Conservation (phyloP, 257 asterid species). For the Ehretia macrophylla region DNA sequence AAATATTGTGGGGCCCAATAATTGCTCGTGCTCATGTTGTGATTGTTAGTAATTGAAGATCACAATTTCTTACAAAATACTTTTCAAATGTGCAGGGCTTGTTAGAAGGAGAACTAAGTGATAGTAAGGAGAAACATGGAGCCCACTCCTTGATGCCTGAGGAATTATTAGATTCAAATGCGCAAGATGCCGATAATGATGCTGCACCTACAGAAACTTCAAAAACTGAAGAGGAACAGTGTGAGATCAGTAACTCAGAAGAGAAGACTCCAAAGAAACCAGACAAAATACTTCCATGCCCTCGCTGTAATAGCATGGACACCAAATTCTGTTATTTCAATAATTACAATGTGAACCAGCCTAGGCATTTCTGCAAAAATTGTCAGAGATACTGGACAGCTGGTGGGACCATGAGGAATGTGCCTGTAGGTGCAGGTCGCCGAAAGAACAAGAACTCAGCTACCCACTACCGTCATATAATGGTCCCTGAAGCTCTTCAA, state of each 20-base stretch:
- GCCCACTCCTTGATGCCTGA: slow-evolving; percentile 25
- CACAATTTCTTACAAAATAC: neutral
- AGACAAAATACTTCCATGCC: slow-evolving; percentile 86
- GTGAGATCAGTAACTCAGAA: slow-evolving; percentile 47
- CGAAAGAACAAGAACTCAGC: slow-evolving; percentile 72
- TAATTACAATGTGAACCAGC: slow-evolving; percentile 93
- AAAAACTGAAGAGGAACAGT: slow-evolving; percentile 43
- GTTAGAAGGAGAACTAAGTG: slow-evolving; percentile 23
- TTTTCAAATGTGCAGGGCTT: slow-evolving; percentile 32
- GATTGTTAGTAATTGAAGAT: no score
- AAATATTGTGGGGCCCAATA: no score
- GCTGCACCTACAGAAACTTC: slow-evolving; percentile 29
- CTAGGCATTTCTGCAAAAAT: slow-evolving; percentile 92
- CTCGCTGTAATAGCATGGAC: slow-evolving; percentile 98
- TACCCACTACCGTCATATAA: slow-evolving; percentile 51
- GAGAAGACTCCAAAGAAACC: slow-evolving; percentile 78
- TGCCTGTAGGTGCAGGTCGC: slow-evolving; percentile 97
- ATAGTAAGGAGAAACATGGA: slow-evolving; percentile 27
- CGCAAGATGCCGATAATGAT: slow-evolving; percentile 31
- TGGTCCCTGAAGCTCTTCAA: slow-evolving; percentile 44
- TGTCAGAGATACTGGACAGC: slow-evolving; percentile 99
- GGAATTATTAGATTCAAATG: slow-evolving; percentile 16
- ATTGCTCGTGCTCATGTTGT: no score
- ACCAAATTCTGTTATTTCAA: slow-evolving; percentile 94
- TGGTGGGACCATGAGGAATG: slow-evolving; percentile 96